phyloP scores from a whole-genome alignment of 352 stramenopile species.

The Pythium grandisporangium region DNA sequence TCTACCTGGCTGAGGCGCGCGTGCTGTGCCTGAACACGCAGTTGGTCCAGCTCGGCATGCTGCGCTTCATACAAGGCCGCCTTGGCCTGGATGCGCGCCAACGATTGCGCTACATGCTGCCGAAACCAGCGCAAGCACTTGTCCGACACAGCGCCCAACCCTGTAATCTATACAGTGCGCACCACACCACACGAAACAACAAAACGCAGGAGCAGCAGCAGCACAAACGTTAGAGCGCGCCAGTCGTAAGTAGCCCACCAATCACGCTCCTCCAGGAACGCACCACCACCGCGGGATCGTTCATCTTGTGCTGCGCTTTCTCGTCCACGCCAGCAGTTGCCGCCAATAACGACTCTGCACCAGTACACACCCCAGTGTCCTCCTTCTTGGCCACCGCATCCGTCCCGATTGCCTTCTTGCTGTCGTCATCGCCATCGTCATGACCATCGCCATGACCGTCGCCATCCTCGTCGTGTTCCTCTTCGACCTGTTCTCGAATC shows the following conservation, averaged over 20 bases:
- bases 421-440: neutral
- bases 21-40: slow-evolving; percentile 19
- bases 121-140: slow-evolving; percentile 55
- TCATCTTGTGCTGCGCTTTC: neutral
- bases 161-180: slow-evolving; percentile 31
- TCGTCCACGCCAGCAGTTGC: too few species aligned
- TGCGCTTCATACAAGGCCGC: slow-evolving; percentile 33
- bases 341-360: too few species aligned
- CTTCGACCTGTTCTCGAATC: slow-evolving; percentile 37
- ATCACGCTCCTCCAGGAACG: too few species aligned
- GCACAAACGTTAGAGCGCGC: neutral
- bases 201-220: neutral
- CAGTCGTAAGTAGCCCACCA: neutral
- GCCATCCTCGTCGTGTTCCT: slow-evolving; percentile 1
- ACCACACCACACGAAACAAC: too few species aligned
- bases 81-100: slow-evolving; percentile 32
- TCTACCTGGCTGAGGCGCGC: slow-evolving; percentile 10
- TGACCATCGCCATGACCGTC: neutral
- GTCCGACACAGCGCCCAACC: slow-evolving; percentile 27
- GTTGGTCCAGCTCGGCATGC: slow-evolving; percentile 28
- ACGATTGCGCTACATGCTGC: slow-evolving; percentile 32
- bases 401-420: neutral
- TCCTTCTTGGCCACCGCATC: neutral
- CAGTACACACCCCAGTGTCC: too few species aligned
- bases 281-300: slow-evolving; percentile 7